Percentiles rank a stretch among this genome's conserved stretches.
These are phyloP conservation scores for Exophiala dermatitidis DNA, from an alignment of 2,329 filamentous ascomycete genomes.

Conservation along the genomic window DNA sequence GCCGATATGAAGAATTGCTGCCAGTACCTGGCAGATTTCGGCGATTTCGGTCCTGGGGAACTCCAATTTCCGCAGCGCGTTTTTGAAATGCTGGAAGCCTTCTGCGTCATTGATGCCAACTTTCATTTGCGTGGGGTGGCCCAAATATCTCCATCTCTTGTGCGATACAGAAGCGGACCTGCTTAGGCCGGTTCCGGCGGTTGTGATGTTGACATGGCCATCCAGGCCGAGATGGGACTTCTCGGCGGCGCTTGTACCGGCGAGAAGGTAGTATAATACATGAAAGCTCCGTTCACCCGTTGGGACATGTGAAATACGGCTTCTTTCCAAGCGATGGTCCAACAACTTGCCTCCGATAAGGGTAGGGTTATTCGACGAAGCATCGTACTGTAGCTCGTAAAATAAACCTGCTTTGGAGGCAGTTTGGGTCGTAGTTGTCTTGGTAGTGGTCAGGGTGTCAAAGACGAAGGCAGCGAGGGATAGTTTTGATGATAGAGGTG, in stretches of 20 bases:
- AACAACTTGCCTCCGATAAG: conserved; percentile 91
- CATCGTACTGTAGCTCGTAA: conserved; percentile 95
- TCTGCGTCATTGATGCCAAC: conserved; percentile 94
- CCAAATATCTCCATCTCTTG: conserved; percentile 91
- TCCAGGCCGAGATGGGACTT: conserved; percentile 74
- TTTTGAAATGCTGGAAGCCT: conserved; percentile 97
- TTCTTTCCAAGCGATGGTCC: conserved; percentile 86
- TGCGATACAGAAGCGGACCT: conserved; percentile 52
- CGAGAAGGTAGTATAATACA: conserved; percentile 86
- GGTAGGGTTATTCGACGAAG: conserved; percentile 72
- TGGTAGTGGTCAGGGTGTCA: conserved; percentile 92
- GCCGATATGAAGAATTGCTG: conserved; percentile 91
- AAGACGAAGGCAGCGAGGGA: conserved; percentile 93
- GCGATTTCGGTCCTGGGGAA: conserved; percentile 91
- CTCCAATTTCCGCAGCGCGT: conserved; percentile 84
- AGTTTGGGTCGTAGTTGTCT: conserved; percentile 88
- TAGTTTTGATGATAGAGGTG: conserved; percentile 84
- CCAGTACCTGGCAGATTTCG: conserved; percentile 91
- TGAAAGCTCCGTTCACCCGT: conserved; percentile 97
- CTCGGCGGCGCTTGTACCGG: conserved; percentile 84
- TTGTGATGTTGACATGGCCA: conserved; percentile 35
- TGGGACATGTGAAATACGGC: conserved; percentile 82
- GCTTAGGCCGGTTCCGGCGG: conserved; percentile 39
- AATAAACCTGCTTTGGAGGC: conserved; percentile 94
- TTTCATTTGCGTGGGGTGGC: conserved; percentile 92